Evolutionary conservation across 352 stramenopile species (phyloP).

Genomic region (Halophytophthora polymorphica): DNA sequence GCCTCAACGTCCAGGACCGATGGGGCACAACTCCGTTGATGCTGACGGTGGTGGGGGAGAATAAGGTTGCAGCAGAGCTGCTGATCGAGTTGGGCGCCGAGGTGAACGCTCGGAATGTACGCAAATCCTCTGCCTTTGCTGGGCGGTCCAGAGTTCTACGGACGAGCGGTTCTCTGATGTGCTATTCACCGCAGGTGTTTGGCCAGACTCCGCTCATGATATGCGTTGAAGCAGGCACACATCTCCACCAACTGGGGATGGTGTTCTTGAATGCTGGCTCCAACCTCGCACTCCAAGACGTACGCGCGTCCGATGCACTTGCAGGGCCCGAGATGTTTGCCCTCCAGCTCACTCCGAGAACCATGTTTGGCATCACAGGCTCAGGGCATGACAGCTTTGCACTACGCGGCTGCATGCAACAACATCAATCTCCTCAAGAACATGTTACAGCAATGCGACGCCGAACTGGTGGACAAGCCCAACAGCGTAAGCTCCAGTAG

Average conservation of each 20-base stretch:
- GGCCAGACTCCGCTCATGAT: constrained; percentile 73
- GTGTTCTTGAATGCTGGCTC: constrained; percentile 68
- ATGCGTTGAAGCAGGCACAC: constrained; percentile 50
- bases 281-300: constrained; percentile 58
- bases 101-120: constrained; percentile 67
- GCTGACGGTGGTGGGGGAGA: constrained; percentile 74
- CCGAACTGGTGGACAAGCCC: constrained; percentile 46
- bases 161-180: not conserved
- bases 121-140: not conserved
- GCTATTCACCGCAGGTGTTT: constrained; percentile 42
- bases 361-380: constrained; percentile 24
- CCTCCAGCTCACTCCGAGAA: not conserved
- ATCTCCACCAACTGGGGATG: constrained; percentile 72
- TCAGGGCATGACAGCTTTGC: constrained; percentile 68
- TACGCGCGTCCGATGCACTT: constrained; percentile 13
- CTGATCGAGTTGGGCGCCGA: constrained; percentile 74
- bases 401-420: constrained; percentile 58
- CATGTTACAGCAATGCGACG: constrained; percentile 61
- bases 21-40: constrained; percentile 81
- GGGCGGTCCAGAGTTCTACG: not conserved
- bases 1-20: constrained; percentile 69
- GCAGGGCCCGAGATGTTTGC: not conserved
- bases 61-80: constrained; percentile 43
- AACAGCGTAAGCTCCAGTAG: constrained; percentile 40
- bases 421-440: constrained; percentile 63